Evolutionary conservation across 257 asterid genomes (phyloP).

Genomic region (Nicotiana tabacum): DNA sequence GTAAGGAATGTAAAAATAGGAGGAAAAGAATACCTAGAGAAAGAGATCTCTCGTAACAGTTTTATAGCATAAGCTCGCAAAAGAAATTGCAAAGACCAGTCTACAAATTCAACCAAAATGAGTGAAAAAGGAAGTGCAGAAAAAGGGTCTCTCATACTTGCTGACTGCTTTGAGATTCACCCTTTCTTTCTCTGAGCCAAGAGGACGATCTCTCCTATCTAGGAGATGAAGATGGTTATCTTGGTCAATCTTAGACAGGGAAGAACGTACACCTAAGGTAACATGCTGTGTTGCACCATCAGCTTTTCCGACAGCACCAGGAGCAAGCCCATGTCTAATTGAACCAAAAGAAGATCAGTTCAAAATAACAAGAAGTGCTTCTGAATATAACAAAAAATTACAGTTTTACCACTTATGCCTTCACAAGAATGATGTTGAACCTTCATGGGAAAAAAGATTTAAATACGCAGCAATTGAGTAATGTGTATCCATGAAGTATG

Average conservation of each 20-base stretch:
- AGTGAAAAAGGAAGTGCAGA: background rate
- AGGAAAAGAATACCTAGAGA: background rate
- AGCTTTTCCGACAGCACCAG: slow-evolving; percentile 57
- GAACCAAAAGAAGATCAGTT: slow-evolving; percentile 3
- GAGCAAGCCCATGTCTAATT: slow-evolving; percentile 57
- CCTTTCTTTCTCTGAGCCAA: slow-evolving; percentile 65
- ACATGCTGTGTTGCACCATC: slow-evolving; percentile 53
- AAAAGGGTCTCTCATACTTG: slow-evolving; percentile 43
- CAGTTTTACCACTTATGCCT: background rate
- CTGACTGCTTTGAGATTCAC: slow-evolving; percentile 58
- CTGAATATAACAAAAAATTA: background rate
- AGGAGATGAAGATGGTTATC: slow-evolving; percentile 60
- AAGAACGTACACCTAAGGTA: slow-evolving; percentile 60
- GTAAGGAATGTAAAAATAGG: background rate
- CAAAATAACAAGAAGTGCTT: background rate
- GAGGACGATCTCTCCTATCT: slow-evolving; percentile 68
- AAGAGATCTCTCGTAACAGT: background rate
- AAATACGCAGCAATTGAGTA: background rate
- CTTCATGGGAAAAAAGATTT: background rate
- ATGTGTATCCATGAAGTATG: background rate
- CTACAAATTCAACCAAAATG: background rate
- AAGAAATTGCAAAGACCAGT: background rate
- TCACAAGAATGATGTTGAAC: background rate
- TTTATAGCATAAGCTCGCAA: background rate
- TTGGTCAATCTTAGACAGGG: slow-evolving; percentile 59